These are phyloP conservation scores for Hypoxylon sp. DNA, from an alignment of 2,329 filamentous ascomycete genomes.

Conservation along the genomic window DNA sequence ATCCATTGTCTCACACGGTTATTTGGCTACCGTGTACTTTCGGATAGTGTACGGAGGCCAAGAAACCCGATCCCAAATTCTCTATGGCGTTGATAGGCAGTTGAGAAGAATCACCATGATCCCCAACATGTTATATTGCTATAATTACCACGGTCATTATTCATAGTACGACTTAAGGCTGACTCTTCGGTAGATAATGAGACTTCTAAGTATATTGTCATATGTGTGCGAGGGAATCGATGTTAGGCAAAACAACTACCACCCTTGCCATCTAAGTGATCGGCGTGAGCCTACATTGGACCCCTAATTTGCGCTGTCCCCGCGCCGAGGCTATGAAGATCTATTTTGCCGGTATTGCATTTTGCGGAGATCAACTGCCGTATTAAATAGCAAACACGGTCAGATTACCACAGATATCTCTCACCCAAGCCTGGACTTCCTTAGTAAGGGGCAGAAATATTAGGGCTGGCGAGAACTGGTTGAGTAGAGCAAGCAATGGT, in stretches of 20 bases:
- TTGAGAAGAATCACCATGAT: background rate
- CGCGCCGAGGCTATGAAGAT: slow-evolving; percentile 24
- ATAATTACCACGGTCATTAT: background rate
- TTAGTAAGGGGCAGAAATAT: background rate
- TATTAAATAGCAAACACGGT: slow-evolving; percentile 14
- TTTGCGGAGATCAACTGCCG: slow-evolving; percentile 26
- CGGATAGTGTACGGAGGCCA: background rate
- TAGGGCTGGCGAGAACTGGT: background rate
- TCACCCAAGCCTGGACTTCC: background rate
- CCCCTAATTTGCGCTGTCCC: slow-evolving; percentile 13
- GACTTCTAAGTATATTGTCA: background rate
- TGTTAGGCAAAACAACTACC: slow-evolving; percentile 36
- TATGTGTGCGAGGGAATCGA: background rate
- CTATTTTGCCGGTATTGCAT: slow-evolving; percentile 37
- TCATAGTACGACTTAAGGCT: background rate
- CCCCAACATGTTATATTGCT: background rate
- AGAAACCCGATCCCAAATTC: background rate
- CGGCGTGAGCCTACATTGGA: slow-evolving; percentile 3
- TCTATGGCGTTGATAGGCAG: background rate
- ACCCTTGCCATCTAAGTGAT: slow-evolving; percentile 24
- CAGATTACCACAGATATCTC: slow-evolving; percentile 5
- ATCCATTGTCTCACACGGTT: background rate
- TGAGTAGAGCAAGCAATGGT: slow-evolving; percentile 20
- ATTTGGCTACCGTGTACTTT: background rate
- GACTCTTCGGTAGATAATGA: background rate